These are phyloP conservation scores for Chaetomiaceae sp. DNA, from an alignment of 2,329 filamentous ascomycete species.

Conservation along the genomic window DNA sequence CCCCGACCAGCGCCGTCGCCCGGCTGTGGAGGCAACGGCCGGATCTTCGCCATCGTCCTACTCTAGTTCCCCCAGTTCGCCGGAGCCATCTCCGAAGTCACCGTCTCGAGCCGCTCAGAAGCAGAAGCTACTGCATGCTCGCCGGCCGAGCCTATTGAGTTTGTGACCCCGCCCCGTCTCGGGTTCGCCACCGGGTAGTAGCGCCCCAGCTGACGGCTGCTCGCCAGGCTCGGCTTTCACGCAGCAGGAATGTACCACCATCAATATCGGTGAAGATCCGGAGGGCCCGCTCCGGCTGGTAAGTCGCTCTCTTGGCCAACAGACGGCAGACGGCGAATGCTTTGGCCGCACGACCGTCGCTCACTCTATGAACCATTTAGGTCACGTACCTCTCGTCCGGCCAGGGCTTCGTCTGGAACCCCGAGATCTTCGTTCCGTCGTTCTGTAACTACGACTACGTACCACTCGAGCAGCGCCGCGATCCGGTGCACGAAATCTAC, in stretches of 20 bases:
- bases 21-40: conserved; percentile 38
- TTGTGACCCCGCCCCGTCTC: conserved; percentile 25
- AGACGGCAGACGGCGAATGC: no score
- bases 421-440: conserved; percentile 76
- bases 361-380: conserved; percentile 34
- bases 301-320: conserved; percentile 28
- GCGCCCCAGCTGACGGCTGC: conserved; percentile 26
- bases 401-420: conserved; percentile 80
- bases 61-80: conserved; percentile 49
- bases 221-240: conserved; percentile 60
- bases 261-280: conserved; percentile 64
- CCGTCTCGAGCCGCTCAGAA: conserved; percentile 32
- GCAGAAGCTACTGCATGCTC: conserved; percentile 42
- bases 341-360: conserved; percentile 2
- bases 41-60: conserved; percentile 51
- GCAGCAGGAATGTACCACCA: conserved; percentile 71
- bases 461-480: conserved; percentile 67
- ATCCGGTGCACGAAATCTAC: conserved; percentile 71
- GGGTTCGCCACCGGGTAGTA: neutral
- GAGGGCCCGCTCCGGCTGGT: conserved; percentile 69
- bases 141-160: conserved; percentile 60
- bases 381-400: conserved; percentile 74
- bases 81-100: conserved; percentile 32
- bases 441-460: conserved; percentile 70
- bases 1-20: conserved; percentile 36